Base-by-base conservation (phyloP, 2,329 filamentous ascomycete species). In the Aspergillus eucalypticola region DNA sequence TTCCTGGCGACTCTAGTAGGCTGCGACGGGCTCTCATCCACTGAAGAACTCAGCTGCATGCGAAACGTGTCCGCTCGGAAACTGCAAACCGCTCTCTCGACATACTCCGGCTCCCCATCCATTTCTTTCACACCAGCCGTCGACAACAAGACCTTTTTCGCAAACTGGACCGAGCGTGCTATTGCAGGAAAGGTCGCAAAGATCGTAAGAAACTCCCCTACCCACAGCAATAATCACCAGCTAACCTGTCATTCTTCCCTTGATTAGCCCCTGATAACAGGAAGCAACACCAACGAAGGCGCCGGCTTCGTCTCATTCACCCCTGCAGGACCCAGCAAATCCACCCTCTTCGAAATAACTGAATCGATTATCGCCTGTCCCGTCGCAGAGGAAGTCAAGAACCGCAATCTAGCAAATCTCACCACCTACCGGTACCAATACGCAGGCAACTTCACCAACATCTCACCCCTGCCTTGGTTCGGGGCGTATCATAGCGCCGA, bases 231-330 rank as follows among this genome's bases (percentile, higher is more conserved):
- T 15, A 2, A 35, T 13, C 4, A 13, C 39, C 35, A 8, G 21
- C 32, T 32, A n/a, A 54, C 21, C 6, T 15, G 3, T 7, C 35
- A 17, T 19, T 8, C 8, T n/a, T 3, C 27, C 25, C 7, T 27
- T 27, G 2, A 1, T 8, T 27, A 54, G 52, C 52, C 52, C 38
- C 25, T 54, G 4, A 8, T 54, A 29, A 54, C 42, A 15, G 57
- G 57, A 8, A 54, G 41, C 57, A 59, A 59, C 32, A 19, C 51
- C 21, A 59, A 59, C 32, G 57, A 59, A 59, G 57, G 57, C n/a
- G 57, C 57, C 25, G 51, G 50, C 1, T 59, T 59, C 39, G 52
- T 54, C 5, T 54, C 52, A 21, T 54, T 54, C 38, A 54, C 52
- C 32, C 25, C 25, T 4, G 2, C 7, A 7, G 52, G 52, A 1